Evolutionary conservation across 768 basidiomycete species (phyloP).

Genomic region (Leccinum olivaceopallidum): DNA sequence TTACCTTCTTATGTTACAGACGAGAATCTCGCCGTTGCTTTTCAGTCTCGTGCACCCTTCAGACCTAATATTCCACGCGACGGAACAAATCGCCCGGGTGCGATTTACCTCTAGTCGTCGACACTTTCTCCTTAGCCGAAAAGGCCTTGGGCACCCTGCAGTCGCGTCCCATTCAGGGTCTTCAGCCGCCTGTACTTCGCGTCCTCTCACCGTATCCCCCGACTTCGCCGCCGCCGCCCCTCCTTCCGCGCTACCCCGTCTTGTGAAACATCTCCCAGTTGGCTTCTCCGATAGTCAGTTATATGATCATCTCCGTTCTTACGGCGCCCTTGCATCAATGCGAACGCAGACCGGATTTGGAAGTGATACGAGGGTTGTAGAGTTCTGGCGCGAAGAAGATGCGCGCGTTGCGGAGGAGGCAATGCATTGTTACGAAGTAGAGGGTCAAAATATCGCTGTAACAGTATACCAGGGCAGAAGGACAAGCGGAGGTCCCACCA

Average conservation of each 20-base stretch:
- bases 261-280: conserved; percentile 81
- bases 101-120: conserved; percentile 8
- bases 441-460: conserved; percentile 83
- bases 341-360: conserved; percentile 76
- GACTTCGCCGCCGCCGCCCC: conserved; percentile 76
- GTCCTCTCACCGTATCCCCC: conserved; percentile 84
- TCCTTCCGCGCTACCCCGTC: conserved; percentile 72
- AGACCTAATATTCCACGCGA: conserved; percentile 75
- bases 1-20: conserved; percentile 73
- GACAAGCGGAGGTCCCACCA: conserved; percentile 51
- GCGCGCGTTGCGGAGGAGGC: conserved; percentile 76
- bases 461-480: conserved; percentile 73
- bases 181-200: conserved; percentile 58
- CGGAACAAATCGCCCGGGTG: conserved; percentile 40
- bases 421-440: conserved; percentile 81
- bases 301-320: conserved; percentile 84
- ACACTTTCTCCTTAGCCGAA: conserved; percentile 55
- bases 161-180: conserved; percentile 65
- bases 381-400: conserved; percentile 89
- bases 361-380: conserved; percentile 73
- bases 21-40: conserved; percentile 72
- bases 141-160: conserved; percentile 86
- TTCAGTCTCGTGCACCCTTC: conserved; percentile 77
- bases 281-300: conserved; percentile 69
- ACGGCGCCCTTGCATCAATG: conserved; percentile 78